phyloP scores from a whole-genome alignment of 768 basidiomycete species.

The Suillus fuscotomentosus region DNA sequence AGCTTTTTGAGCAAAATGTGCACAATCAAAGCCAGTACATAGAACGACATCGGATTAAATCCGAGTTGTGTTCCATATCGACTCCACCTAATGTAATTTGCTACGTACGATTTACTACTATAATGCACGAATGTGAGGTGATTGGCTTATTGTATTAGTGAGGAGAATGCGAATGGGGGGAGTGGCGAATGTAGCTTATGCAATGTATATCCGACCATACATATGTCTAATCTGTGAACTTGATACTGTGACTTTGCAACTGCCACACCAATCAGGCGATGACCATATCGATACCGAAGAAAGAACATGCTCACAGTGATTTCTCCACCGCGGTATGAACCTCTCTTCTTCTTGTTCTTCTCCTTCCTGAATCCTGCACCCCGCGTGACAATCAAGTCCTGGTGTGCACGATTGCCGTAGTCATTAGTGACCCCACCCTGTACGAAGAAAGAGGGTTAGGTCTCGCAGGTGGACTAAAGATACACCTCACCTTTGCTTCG shows the following conservation, averaged over 20 bases:
- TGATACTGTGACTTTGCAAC: conserved; percentile 87
- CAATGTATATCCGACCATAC: conserved; percentile 4
- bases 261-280: conserved; percentile 26
- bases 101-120: neutral
- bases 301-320: conserved; percentile 68
- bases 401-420: conserved; percentile 83
- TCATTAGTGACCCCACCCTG: conserved; percentile 70
- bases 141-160: neutral
- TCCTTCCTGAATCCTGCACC: conserved; percentile 97
- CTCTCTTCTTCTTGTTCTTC: conserved; percentile 99
- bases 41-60: neutral
- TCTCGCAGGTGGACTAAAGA: neutral
- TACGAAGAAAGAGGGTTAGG: neutral
- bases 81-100: neutral
- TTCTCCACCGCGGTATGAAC: conserved; percentile 91
- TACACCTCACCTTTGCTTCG: conserved; percentile 61
- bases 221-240: conserved; percentile 55
- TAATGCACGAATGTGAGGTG: neutral
- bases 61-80: neutral
- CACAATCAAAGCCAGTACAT: neutral
- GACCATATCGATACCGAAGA: neutral
- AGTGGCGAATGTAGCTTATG: neutral
- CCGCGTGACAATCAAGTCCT: conserved; percentile 89
- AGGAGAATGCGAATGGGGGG: neutral
- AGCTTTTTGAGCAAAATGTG: neutral